A percentile compares a stretch with the other conserved stretches of the same genome.
Evolutionary conservation across 2,329 filamentous ascomycete genomes (phyloP).

Genomic region (Monosporascus sp.): DNA sequence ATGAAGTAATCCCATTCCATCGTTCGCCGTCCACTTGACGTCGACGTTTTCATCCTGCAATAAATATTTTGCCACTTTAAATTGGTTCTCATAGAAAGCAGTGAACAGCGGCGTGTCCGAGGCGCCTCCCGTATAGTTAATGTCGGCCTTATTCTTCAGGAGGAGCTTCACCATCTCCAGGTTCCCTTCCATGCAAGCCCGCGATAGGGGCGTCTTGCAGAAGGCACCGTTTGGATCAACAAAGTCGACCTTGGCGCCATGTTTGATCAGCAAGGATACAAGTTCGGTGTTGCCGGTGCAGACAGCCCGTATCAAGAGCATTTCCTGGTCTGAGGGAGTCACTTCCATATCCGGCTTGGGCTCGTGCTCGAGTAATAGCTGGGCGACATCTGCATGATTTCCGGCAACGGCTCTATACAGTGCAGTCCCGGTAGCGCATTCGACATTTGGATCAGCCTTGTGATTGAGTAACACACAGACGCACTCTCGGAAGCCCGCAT

Average conservation of each 20-base stretch:
- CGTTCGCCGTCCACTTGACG: not conserved
- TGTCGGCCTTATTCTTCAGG: constrained; percentile 1
- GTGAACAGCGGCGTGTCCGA: constrained; percentile 1
- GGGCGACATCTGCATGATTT: not conserved
- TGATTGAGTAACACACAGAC: constrained; percentile 2
- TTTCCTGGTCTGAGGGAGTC: not conserved
- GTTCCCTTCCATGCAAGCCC: not conserved
- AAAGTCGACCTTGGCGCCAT: not conserved
- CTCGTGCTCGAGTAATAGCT: constrained; percentile 3
- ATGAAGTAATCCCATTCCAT: constrained; percentile 1
- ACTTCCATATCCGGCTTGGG: not conserved
- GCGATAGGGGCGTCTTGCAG: constrained; percentile 2
- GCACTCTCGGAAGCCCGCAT: not conserved
- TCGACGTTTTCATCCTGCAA: not conserved
- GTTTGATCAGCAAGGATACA: constrained; percentile 4
- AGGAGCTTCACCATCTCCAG: constrained; percentile 2
- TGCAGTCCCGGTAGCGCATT: not conserved
- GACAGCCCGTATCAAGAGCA: constrained; percentile 3
- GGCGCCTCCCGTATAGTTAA: constrained; percentile 1
- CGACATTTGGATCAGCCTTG: constrained; percentile 1
- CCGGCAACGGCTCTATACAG: constrained; percentile 1
- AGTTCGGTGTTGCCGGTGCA: constrained; percentile 3
- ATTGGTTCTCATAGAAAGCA: not conserved
- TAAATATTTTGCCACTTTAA: not conserved
- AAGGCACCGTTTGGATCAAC: not conserved